Conservation (phyloP, 1,284 basidiomycete species). For the Heterobasidion parviporum region DNA sequence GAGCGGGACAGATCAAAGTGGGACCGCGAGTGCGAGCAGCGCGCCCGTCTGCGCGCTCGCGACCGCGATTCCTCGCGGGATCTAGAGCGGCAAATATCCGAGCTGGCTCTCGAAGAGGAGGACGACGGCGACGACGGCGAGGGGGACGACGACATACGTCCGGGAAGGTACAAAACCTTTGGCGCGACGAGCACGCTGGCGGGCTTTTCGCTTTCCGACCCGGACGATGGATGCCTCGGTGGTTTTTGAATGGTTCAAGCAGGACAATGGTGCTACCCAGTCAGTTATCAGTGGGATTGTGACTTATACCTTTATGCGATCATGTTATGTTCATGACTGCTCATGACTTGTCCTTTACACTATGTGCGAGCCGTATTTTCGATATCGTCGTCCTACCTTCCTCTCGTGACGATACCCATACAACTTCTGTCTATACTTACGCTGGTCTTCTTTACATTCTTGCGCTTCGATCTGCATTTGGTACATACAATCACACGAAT, state of each 20-base stretch:
- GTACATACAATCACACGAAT: too few species aligned
- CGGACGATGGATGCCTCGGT: constrained; percentile 9
- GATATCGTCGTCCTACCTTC: too few species aligned
- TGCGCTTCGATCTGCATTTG: too few species aligned
- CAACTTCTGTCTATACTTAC: too few species aligned
- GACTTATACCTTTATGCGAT: too few species aligned
- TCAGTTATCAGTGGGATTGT: too few species aligned
- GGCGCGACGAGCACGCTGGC: constrained; percentile 12
- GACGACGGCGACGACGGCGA: constrained; percentile 14
- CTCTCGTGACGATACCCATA: too few species aligned
- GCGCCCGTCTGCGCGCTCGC: constrained; percentile 8
- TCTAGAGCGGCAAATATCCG: constrained; percentile 4
- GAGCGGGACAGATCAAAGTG: constrained; percentile 7
- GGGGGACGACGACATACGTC: constrained; percentile 13
- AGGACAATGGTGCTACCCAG: too few species aligned
- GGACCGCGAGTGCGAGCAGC: constrained; percentile 9
- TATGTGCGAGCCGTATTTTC: too few species aligned
- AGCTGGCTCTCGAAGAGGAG: constrained; percentile 4
- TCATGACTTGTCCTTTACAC: constrained; percentile 19
- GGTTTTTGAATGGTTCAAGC: too few species aligned
- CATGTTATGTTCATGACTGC: constrained; percentile 1
- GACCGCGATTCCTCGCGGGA: constrained; percentile 7
- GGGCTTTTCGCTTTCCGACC: constrained; percentile 14
- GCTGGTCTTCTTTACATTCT: too few species aligned
- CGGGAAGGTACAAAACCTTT: constrained; percentile 18